Percentiles rank a stretch among this genome's conserved stretches.
Conservation (phyloP, 1,284 basidiomycete genomes). For the Termitomyces sp. region DNA sequence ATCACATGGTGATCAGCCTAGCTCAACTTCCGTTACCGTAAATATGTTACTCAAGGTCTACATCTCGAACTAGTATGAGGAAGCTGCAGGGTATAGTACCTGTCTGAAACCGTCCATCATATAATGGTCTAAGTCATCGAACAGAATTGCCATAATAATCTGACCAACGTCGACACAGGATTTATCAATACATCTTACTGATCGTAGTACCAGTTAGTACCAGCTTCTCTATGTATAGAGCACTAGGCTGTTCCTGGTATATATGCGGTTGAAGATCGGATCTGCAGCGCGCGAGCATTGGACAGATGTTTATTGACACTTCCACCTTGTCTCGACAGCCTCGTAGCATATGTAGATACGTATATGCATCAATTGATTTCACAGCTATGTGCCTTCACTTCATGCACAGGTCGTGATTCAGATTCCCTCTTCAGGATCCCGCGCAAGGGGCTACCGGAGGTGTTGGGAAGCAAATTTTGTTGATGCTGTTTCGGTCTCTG, state of each 20-base stretch:
- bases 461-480: not conserved
- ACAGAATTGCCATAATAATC: not conserved
- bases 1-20: not conserved
- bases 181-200: not conserved
- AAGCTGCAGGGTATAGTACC: too few relatives aligned
- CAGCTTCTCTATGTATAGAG: not conserved
- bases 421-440: slow-evolving; percentile 3
- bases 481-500: not conserved
- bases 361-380: not conserved
- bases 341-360: not conserved
- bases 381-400: not conserved
- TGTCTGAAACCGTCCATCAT: not conserved
- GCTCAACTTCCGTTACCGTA: not conserved
- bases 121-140: not conserved
- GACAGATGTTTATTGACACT: not conserved
- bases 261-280: not conserved
- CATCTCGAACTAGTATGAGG: not conserved
- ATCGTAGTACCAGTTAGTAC: not conserved
- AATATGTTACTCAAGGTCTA: not conserved
- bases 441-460: not conserved
- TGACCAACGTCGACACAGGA: too few relatives aligned
- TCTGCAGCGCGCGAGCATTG: not conserved
- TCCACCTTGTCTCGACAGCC: not conserved
- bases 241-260: not conserved
- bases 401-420: not conserved